Evolutionary conservation across 768 basidiomycete species (phyloP).

Genomic region (Trametes sanguinea): DNA sequence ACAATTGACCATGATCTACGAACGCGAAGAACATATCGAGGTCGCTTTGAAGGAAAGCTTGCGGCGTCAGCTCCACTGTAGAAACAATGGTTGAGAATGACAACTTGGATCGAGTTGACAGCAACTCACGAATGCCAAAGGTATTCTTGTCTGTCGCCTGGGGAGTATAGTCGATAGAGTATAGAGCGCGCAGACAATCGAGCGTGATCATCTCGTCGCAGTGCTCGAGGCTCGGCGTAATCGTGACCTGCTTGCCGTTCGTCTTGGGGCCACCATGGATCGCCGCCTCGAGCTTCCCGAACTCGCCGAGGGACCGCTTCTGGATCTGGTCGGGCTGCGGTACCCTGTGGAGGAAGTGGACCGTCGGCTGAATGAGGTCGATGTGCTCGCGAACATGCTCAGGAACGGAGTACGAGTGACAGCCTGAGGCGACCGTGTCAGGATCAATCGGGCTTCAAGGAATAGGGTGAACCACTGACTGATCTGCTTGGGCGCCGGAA

Average conservation of each 20-base stretch:
- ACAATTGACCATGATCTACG: neutral
- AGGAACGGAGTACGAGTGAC: constrained; percentile 69
- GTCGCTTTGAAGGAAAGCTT: constrained; percentile 45
- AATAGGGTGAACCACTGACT: constrained; percentile 34
- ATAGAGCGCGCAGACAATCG: constrained; percentile 35
- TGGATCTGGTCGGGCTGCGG: constrained; percentile 36
- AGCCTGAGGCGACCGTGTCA: constrained; percentile 32
- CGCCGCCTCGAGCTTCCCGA: constrained; percentile 11
- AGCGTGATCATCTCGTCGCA: constrained; percentile 35
- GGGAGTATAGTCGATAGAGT: constrained; percentile 33
- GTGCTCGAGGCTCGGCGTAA: constrained; percentile 23
- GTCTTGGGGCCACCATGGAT: constrained; percentile 18
- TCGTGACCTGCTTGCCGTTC: constrained; percentile 19
- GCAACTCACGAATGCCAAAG: constrained; percentile 34
- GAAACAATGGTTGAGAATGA: neutral
- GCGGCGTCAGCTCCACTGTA: constrained; percentile 46
- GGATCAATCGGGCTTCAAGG: neutral
- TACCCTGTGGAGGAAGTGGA: constrained; percentile 49
- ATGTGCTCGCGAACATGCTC: constrained; percentile 56
- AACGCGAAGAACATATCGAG: constrained; percentile 43
- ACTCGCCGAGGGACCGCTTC: constrained; percentile 36
- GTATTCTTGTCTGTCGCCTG: constrained; percentile 30
- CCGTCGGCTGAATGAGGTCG: constrained; percentile 72
- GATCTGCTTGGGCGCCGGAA: constrained; percentile 54
- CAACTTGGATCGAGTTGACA: neutral